Evolutionary conservation across 306 rosid species (phyloP).

Genomic region (Alnus rubra): DNA sequence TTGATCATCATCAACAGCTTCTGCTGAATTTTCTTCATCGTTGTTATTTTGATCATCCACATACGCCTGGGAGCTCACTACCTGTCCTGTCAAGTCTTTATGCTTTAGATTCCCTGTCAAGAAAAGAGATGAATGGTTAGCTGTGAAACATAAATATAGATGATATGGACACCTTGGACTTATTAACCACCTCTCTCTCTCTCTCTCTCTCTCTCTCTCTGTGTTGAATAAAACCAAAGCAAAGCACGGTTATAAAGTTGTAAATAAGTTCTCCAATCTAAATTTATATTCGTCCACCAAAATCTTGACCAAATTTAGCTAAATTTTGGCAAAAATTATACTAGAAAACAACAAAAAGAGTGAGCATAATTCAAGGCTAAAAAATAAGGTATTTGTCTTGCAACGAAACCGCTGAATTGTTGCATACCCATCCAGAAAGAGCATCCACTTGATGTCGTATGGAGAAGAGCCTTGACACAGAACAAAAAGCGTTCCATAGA

Average conservation of each 20-base stretch:
- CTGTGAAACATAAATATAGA: neutral
- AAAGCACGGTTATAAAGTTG: neutral
- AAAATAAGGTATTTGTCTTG: neutral
- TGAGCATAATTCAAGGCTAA: neutral
- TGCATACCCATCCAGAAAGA: conserved; percentile 49
- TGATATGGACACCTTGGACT: neutral
- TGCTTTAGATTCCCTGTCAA: conserved; percentile 42
- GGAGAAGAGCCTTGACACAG: conserved; percentile 44
- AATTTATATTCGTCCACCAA: neutral
- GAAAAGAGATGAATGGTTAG: conserved; percentile 1
- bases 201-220: too few relatives aligned
- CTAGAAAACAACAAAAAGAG: neutral
- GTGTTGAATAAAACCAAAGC: neutral
- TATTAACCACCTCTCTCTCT: too few relatives aligned
- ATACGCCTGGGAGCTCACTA: conserved; percentile 45
- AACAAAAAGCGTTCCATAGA: conserved; percentile 46
- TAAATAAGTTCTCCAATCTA: neutral
- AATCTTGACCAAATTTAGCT: neutral
- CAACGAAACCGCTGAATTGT: neutral
- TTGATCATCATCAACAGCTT: conserved; percentile 20
- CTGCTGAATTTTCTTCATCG: conserved; percentile 18
- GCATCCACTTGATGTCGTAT: conserved; percentile 36
- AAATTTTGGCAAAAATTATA: neutral
- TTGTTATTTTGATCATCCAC: conserved; percentile 13
- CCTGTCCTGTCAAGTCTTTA: conserved; percentile 42